Evolutionary conservation across 2,329 filamentous ascomycete genomes (phyloP), one percentile per base, ranked within the genome.

Genomic region (Lanzia echinophila): DNA sequence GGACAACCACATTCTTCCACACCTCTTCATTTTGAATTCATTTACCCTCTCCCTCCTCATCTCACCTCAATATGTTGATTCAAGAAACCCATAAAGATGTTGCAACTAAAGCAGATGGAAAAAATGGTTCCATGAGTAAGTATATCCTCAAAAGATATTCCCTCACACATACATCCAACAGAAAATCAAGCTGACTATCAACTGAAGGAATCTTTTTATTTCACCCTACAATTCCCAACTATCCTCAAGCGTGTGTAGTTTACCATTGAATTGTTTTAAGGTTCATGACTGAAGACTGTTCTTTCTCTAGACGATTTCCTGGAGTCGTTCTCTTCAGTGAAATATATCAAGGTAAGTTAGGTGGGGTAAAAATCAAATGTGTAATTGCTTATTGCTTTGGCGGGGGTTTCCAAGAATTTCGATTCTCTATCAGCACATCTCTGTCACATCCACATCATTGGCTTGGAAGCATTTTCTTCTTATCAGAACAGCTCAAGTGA

Each of bases 241-340:
- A 95, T 68, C 90, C 91, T 28, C 84, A 94, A 61, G 91, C 91
- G 71, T 90, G 83, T 66, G 78, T 63, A 47, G 34, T 47, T 13
- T 28, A 20, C 46, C 36, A 28, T 13, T n/a, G 12, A 19, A 28
- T 13, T 24, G 20, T 32, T 39, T 39, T 8, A 24, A 48, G 33
- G 24, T 50, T 50, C 33, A 33, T 47, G 32, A 45, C 42, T 62
- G 50, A 61, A 50, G 4, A 3, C n/a, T 53, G 51, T 12, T 15
- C 11, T 28, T 47, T 20, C 22, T 24, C n/a, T 56, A 82, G 81
- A 31, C 76, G 77, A 47, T 96, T 95, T 65, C 90, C 90, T 0
- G 90, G 88, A 19, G 88, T 96, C 5, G 86, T 88, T 13, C 77
- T 96, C 54, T 96, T 95, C 69, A 91, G 86, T 63, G 91, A 96